A percentile compares a stretch with the other conserved stretches of the same genome.
phyloP scores from a whole-genome alignment of 2,329 filamentous ascomycete genomes.

The Neonectria magnoliae region DNA sequence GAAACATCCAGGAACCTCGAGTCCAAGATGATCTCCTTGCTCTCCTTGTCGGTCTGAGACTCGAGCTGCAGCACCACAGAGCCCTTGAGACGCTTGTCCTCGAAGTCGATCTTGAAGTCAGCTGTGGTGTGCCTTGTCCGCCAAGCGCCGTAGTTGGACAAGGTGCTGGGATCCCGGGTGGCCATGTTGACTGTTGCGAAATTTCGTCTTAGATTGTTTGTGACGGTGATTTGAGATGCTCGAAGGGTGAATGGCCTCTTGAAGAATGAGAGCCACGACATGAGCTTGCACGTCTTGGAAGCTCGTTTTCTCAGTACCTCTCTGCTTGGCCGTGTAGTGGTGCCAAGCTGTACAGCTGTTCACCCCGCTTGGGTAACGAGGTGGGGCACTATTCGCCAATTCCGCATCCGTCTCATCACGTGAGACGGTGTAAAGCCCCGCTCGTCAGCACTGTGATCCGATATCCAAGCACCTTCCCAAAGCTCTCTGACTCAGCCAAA shows the following conservation, averaged over 20 bases:
- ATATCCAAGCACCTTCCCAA: neutral
- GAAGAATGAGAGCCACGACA: conserved; percentile 43
- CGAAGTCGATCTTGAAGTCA: conserved; percentile 85
- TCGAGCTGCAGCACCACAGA: conserved; percentile 80
- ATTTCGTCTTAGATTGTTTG: conserved; percentile 39
- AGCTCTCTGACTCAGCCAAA: neutral
- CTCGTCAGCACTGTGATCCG: neutral
- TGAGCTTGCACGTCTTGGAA: conserved; percentile 15
- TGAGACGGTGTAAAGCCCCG: neutral
- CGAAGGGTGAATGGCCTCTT: conserved; percentile 40
- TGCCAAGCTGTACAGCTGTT: conserved; percentile 1
- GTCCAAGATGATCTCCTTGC: conserved; percentile 84
- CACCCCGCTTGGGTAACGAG: conserved; percentile 4
- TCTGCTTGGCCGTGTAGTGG: neutral
- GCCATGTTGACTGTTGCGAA: conserved; percentile 48
- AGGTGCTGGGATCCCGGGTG: conserved; percentile 83
- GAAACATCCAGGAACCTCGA: conserved; percentile 83
- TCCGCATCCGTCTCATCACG: conserved; percentile 7
- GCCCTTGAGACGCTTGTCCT: conserved; percentile 79
- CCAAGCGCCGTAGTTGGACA: conserved; percentile 92
- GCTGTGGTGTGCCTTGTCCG: conserved; percentile 84
- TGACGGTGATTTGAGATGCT: conserved; percentile 37
- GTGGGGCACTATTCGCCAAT: conserved; percentile 13
- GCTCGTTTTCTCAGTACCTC: conserved; percentile 10
- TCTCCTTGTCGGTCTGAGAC: conserved; percentile 77